A percentile compares a stretch with the other conserved stretches of the same genome.
Conservation (phyloP, 2,329 filamentous ascomycete genomes). For the Cytospora leucostoma region DNA sequence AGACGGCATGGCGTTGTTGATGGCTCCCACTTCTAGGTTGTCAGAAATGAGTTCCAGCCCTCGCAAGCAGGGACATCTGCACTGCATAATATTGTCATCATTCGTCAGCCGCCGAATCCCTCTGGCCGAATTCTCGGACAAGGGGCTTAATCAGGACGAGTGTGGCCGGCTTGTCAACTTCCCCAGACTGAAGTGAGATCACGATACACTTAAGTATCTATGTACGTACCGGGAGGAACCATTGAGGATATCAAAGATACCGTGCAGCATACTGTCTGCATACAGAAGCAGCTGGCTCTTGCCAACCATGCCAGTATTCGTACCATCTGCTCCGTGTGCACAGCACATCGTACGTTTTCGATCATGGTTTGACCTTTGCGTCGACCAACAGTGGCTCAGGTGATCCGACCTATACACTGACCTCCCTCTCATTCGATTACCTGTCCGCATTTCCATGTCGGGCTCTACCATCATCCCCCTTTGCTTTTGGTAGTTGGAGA, state of each 20-base stretch:
- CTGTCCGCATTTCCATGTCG: background rate
- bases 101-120: background rate
- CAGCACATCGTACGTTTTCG: background rate
- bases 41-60: too few relatives aligned
- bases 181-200: background rate
- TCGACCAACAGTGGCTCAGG: background rate
- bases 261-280: background rate
- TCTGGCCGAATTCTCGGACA: background rate
- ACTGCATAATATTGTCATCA: background rate
- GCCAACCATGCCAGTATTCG: background rate
- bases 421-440: background rate
- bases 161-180: background rate
- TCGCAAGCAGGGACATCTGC: background rate
- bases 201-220: constrained; percentile 1
- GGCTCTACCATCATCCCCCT: background rate
- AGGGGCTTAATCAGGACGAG: background rate
- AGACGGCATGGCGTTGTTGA: background rate
- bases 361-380: background rate
- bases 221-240: background rate
- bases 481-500: background rate
- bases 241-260: background rate
- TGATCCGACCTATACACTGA: background rate
- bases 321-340: background rate
- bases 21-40: too few relatives aligned
- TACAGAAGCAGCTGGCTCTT: background rate